These are phyloP conservation scores for Fusarium sp. DNA, from an alignment of 2,329 filamentous ascomycete genomes.

Conservation along the genomic window DNA sequence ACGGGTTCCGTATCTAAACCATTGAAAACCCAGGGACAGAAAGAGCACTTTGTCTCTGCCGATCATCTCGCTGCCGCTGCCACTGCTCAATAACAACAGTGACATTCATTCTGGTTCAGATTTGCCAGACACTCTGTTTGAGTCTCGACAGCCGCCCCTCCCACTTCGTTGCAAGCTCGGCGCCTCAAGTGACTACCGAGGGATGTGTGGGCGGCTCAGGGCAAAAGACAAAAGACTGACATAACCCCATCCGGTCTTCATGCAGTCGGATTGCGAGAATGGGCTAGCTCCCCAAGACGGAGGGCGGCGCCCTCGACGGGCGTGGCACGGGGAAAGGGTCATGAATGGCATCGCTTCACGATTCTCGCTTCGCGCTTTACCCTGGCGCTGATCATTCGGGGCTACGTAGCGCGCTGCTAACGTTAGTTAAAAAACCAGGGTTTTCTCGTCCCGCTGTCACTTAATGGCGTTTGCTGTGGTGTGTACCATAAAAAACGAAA, in stretches of 20 bases:
- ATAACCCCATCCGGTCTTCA: constrained; percentile 23
- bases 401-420: constrained; percentile 14
- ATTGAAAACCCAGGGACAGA: not conserved
- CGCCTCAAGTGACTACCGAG: constrained; percentile 2
- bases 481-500: constrained; percentile 9
- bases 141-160: constrained; percentile 15
- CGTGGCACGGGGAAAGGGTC: constrained; percentile 17
- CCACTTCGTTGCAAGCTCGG: constrained; percentile 6
- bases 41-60: constrained; percentile 9
- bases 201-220: no score
- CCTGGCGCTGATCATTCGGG: not conserved
- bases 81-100: constrained; percentile 12
- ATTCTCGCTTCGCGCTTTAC: constrained; percentile 14
- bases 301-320: constrained; percentile 22
- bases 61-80: constrained; percentile 25
- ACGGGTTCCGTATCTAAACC: not conserved
- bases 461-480: constrained; percentile 11
- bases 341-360: constrained; percentile 29
- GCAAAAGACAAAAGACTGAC: constrained; percentile 11
- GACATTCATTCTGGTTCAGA: constrained; percentile 25
- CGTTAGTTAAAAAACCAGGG: not conserved
- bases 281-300: constrained; percentile 19
- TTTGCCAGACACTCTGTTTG: constrained; percentile 11
- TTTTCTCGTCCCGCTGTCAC: constrained; percentile 13
- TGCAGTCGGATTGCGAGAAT: constrained; percentile 11